phyloP scores from a whole-genome alignment of 495 filamentous ascomycete genomes.

The Corynascus novoguineensis region DNA sequence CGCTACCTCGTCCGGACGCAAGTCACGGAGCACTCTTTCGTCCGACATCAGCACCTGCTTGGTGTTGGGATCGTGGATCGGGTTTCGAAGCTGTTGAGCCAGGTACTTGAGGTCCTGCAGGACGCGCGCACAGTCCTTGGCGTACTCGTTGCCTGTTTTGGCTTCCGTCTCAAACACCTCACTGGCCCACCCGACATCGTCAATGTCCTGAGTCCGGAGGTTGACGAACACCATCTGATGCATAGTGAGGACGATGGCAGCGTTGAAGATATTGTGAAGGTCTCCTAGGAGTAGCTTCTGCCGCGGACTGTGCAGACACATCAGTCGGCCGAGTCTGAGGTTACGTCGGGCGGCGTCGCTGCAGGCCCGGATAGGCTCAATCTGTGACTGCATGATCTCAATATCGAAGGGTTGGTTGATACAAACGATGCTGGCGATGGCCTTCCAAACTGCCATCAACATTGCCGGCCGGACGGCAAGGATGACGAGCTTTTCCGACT shows the following conservation, averaged over 20 bases:
- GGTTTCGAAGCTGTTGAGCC: slow-evolving; percentile 19
- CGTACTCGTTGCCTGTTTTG: slow-evolving; percentile 23
- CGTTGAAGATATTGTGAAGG: slow-evolving; percentile 43
- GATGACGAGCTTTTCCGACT: slow-evolving; percentile 31
- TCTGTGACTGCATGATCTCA: slow-evolving; percentile 17
- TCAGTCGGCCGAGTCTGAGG: slow-evolving; percentile 28
- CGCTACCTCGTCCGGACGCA: not conserved
- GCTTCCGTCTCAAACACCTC: slow-evolving; percentile 27
- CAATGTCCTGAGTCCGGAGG: slow-evolving; percentile 21
- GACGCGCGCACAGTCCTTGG: slow-evolving; percentile 25
- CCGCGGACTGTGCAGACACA: slow-evolving; percentile 21
- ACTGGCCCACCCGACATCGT: slow-evolving; percentile 27
- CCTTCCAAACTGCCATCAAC: slow-evolving; percentile 35
- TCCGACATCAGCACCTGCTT: slow-evolving; percentile 10
- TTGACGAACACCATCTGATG: slow-evolving; percentile 31
- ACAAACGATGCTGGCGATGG: slow-evolving; percentile 24
- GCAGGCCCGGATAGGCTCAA: slow-evolving; percentile 24
- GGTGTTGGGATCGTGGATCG: slow-evolving; percentile 17
- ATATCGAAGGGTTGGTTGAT: slow-evolving; percentile 15
- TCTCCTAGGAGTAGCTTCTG: slow-evolving; percentile 31
- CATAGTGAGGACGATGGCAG: slow-evolving; percentile 38
- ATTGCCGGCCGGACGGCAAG: slow-evolving; percentile 37
- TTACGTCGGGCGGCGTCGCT: slow-evolving; percentile 33
- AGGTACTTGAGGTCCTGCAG: slow-evolving; percentile 24
- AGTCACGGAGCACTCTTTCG: slow-evolving; percentile 5